Evolutionary conservation across 306 rosid genomes (phyloP), one percentile per base, ranked within the genome.

Genomic region (Casuarina cunninghamiana): DNA sequence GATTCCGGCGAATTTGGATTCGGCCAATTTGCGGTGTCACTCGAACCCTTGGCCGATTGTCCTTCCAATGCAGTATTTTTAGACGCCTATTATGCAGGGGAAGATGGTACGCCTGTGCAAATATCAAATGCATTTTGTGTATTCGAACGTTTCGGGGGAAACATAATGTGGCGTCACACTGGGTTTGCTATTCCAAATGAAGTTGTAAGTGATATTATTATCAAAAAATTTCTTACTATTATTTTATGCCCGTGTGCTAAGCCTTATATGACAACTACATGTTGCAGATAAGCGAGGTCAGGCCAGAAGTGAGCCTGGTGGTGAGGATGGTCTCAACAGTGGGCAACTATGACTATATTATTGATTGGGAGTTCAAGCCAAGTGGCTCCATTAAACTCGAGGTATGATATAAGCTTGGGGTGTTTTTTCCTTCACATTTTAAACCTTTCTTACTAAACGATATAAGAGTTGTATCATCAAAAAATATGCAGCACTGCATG

Each of bases 141-240:
- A 11, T 92, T 90, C n/a, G 97, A 92, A 53, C 80, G 55, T 32
- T 58, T 82, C 55, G 85, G 86, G 5, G 89, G 91, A 3, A 80
- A 84, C 53, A 78, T 86, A 73, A 77, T 86, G 91, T 91, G 97
- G 97, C 94, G 94, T 44, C 94, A 89, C 78, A 80, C 94, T 15
- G 91, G 88, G 76, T 16, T 7, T 0, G 74, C 1, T 6, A 51
- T 87, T 58, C 84, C 86, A 2, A 17, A 74, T 8, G 65, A 81
- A 72, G 13, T 16, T 71, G 87, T 86, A 78, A 32, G 72, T 43
- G 3, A n/a, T 41, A 2, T 11, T 5, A 38, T 32, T 62, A 3
- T 19, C 7, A 8, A 0, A 15, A 37, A 2, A 21, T 21, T 21
- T 61, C 4, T 57, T 58, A 10, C 16, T 37, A 38, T 9, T 12